Percentiles rank a stretch among this genome's conserved stretches.
Evolutionary conservation across 2,329 filamentous ascomycete species (phyloP).

Genomic region (Ophioceras dolichostomum): DNA sequence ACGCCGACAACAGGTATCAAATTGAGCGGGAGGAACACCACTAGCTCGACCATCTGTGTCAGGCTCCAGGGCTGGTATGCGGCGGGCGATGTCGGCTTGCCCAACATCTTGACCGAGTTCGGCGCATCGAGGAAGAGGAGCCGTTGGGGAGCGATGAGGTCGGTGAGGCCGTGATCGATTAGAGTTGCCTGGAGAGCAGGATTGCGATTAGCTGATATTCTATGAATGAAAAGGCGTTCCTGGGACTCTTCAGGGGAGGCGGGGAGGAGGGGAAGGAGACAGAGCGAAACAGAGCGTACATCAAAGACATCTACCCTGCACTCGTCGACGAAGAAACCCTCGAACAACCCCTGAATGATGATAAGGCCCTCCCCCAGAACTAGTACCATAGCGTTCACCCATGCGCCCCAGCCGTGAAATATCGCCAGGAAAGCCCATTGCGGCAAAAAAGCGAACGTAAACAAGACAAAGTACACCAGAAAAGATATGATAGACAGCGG

Average conservation of each 20-base stretch:
- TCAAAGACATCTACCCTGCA: slow-evolving; percentile 75
- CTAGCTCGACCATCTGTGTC: slow-evolving; percentile 78
- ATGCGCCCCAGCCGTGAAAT: slow-evolving; percentile 81
- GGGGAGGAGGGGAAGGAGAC: too few species aligned
- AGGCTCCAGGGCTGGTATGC: slow-evolving; percentile 83
- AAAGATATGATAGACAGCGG: slow-evolving; percentile 72
- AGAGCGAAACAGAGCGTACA: too few species aligned
- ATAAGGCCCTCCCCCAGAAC: slow-evolving; percentile 74
- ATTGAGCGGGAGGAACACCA: slow-evolving; percentile 71
- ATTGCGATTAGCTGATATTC: too few species aligned
- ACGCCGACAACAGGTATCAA: slow-evolving; percentile 75
- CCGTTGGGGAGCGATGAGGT: slow-evolving; percentile 56
- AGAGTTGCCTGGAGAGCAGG: slow-evolving; percentile 48
- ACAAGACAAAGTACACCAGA: slow-evolving; percentile 74
- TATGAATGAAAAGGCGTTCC: too few species aligned
- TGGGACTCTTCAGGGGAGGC: too few species aligned
- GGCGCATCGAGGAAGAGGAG: slow-evolving; percentile 55
- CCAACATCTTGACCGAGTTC: slow-evolving; percentile 66
- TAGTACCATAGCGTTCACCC: slow-evolving; percentile 77
- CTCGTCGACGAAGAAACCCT: slow-evolving; percentile 73
- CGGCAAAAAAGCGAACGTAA: slow-evolving; percentile 77
- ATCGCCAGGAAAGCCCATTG: slow-evolving; percentile 81
- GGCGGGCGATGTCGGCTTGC: slow-evolving; percentile 64
- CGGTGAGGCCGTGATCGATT: slow-evolving; percentile 58
- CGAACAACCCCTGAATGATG: slow-evolving; percentile 57